Evolutionary conservation across 768 basidiomycete genomes (phyloP), one percentile per base, ranked within the genome.

Genomic region (Tulasnella sp.): DNA sequence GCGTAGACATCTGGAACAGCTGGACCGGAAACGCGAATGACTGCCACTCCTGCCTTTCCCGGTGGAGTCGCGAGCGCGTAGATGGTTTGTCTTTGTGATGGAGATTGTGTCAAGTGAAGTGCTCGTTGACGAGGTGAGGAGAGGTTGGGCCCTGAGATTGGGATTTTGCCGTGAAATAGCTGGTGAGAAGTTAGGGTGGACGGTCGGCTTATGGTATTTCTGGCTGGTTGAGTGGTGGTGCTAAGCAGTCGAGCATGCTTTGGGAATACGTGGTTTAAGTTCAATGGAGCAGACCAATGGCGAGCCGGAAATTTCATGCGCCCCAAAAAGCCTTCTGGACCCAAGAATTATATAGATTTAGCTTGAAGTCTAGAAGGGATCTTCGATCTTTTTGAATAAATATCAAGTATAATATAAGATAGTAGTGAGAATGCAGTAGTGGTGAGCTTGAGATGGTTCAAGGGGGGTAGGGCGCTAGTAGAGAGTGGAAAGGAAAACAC

Each of bases 51-150:
- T 3, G 88, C 93, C 78, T 91, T 94, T 0, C 94, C 95, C 2
- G 91, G 89, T 1, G 94, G 93, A 0, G 94, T 95, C 0, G 94
- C 93, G 36, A 96, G 86, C 1, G 94, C 95, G 81, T 92, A 97
- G 67, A 97, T 93, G 2, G 95, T 96, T 31, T 83, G 80, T 25
- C 78, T 75, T 42, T 78, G 77, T 11, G 80, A 58, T n/a, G 77
- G 80, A 17, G 80, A 80, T 37, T 31, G 52, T 36, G 49, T 45
- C 19, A 74, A 29, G 58, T 4, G 58, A 31, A 31, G 29, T 64
- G n/a, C 25, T 25, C 29, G 42, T 8, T 8, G 36, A 71, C 36
- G 58, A 11, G 12, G 58, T 11, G 58, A 8, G 42, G 8, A 8
- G 25, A 31, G 4, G 58, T 22, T 64, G 58, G 31, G 31, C n/a